Conservation (phyloP, 2,329 filamentous ascomycete species). For the Ampelomyces quisqualis region DNA sequence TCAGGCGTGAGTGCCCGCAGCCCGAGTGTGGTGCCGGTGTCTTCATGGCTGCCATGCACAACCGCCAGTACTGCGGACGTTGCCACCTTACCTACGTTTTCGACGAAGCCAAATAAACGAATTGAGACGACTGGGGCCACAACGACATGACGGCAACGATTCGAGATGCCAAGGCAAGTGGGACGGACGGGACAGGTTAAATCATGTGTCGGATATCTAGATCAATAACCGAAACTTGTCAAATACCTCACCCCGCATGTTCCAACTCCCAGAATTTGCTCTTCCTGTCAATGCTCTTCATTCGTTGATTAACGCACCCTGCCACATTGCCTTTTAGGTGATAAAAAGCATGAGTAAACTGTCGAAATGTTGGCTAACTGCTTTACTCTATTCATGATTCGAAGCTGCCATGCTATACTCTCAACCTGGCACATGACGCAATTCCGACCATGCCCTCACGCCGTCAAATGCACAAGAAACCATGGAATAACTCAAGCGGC, state of each 20-base stretch:
- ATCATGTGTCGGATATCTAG: constrained; percentile 29
- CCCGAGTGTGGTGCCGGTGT: constrained; percentile 93
- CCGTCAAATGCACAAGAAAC: constrained; percentile 1
- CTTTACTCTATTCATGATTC: not conserved
- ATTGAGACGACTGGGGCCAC: constrained; percentile 6
- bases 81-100: constrained; percentile 73
- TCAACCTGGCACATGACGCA: not conserved
- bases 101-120: constrained; percentile 61
- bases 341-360: not conserved
- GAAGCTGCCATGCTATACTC: not conserved
- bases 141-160: constrained; percentile 25
- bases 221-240: constrained; percentile 29
- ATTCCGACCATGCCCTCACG: not conserved
- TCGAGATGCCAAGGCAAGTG: constrained; percentile 29
- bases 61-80: constrained; percentile 92
- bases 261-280: too few relatives aligned
- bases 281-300: too few relatives aligned
- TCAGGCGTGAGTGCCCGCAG: constrained; percentile 92
- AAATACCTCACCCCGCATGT: constrained; percentile 8
- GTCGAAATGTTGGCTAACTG: not conserved
- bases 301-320: too few relatives aligned
- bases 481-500: not conserved
- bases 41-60: constrained; percentile 99
- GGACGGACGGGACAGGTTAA: constrained; percentile 27
- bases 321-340: too few relatives aligned